Evolutionary conservation across 1,284 basidiomycete genomes (phyloP), one percentile per base, ranked within the genome.

Genomic region (Pulveroboletus sp.): DNA sequence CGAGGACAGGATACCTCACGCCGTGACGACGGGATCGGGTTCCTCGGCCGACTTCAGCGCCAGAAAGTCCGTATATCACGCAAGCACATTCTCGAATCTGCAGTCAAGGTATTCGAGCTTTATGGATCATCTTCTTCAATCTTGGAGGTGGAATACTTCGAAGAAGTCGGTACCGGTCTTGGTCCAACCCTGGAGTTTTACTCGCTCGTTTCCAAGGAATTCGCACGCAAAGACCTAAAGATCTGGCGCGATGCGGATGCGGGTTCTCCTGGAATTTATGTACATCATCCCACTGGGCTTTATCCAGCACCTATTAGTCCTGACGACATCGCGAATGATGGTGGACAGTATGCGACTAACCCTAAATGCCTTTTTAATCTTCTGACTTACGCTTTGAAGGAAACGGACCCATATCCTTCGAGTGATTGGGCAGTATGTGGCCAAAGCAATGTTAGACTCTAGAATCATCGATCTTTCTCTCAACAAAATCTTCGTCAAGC

Each of bases 131-230:
- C 91, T 13, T 91, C 90, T 8, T 94, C 93, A 1, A 87, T 98
- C 45, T 82, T 99, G 21, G 96, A 99, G 71, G 93, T 99, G 52
- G 95, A 99, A 73, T 99, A 98, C 78, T 98, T 98, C 70, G 95
- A 98, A 69, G 97, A 99, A 78, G 96, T 98, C 50, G 97, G 97
- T 24, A 99, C 97, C 4, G 97, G 97, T 33, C 78, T 99, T 13
- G 97, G 97, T 4, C 97, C 95, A 8, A 99, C 97, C n/a, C 80
- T 99, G 37, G 97, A 98, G 76, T 98, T 99, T 75, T 98, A 98
- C 74, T 89, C 94, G 40, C 77, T 98, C 50, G 94, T 94, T 16
- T 95, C 93, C 49, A 89, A 87, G 68, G 95, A 96, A 74, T 97
- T 98, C 72, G 94, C 93, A 0, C 80, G 92, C 56, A 84, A 87